Percentiles rank a stretch among this genome's conserved stretches.
Conservation (phyloP, 2,329 filamentous ascomycete species). For the Penicillium glabrum region DNA sequence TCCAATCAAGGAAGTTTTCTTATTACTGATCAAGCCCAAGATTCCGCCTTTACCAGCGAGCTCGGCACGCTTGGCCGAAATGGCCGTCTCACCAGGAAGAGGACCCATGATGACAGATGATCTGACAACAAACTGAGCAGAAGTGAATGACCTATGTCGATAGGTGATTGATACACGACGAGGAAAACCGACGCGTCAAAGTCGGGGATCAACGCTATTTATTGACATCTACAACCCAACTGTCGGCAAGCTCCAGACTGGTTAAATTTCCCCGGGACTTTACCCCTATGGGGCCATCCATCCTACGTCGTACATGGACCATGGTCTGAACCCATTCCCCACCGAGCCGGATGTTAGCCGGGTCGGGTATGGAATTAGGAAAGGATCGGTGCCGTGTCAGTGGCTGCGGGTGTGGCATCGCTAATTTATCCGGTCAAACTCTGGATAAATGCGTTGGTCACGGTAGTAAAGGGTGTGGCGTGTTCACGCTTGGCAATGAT, state of each 20-base stretch:
- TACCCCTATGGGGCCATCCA: background rate
- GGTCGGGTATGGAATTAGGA: background rate
- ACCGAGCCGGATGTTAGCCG: background rate
- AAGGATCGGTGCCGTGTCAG: background rate
- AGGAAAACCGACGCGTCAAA: background rate
- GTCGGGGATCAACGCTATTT: background rate
- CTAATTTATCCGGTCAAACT: conserved; percentile 5
- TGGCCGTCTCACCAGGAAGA: conserved; percentile 21
- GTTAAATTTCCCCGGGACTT: background rate
- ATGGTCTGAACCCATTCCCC: background rate
- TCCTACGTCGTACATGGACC: too few species aligned
- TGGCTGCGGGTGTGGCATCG: background rate
- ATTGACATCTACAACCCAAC: background rate
- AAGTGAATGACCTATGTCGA: background rate
- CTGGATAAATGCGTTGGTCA: conserved; percentile 2
- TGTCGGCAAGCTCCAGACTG: background rate
- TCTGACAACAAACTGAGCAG: background rate
- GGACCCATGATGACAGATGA: conserved; percentile 10
- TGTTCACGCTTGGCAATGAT: too few species aligned
- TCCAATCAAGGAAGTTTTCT: conserved; percentile 56
- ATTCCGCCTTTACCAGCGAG: conserved; percentile 44
- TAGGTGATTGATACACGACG: background rate
- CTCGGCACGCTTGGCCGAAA: conserved; percentile 35
- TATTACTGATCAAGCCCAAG: conserved; percentile 52
- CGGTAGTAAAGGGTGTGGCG: too few species aligned